These are phyloP conservation scores for Salix exigua DNA, from an alignment of 345 rosid species.

Conservation along the genomic window DNA sequence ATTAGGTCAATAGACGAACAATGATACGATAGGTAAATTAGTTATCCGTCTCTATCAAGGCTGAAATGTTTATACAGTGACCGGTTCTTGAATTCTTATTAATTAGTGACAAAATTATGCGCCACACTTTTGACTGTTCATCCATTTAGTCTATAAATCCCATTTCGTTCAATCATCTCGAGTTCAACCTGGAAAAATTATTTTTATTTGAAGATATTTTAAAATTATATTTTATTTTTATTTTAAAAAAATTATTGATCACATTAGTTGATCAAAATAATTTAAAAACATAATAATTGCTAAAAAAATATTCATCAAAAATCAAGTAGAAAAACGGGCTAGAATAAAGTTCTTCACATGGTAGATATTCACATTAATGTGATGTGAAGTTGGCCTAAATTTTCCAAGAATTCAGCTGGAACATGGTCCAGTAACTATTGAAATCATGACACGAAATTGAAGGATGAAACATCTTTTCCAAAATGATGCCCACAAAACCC, in stretches of 20 bases:
- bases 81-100: too few species aligned
- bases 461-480: not conserved
- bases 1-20: not conserved
- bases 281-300: too few species aligned
- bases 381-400: constrained; percentile 20
- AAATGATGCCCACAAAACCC: not conserved
- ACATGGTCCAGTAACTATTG: not conserved
- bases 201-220: too few species aligned
- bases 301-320: too few species aligned
- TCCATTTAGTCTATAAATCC: too few species aligned
- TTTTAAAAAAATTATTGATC: too few species aligned
- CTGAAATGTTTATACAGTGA: too few species aligned
- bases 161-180: too few species aligned
- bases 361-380: not conserved
- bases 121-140: not conserved
- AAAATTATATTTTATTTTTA: too few species aligned
- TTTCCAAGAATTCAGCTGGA: not conserved
- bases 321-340: not conserved
- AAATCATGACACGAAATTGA: not conserved
- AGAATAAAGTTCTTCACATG: not conserved
- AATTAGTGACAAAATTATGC: not conserved
- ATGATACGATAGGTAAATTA: not conserved
- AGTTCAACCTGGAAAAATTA: too few species aligned
- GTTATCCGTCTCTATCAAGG: not conserved
- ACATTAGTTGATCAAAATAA: too few species aligned